Base-by-base conservation (phyloP, 176 grass and related monocot genomes). In the Triticum dicoccoides region DNA sequence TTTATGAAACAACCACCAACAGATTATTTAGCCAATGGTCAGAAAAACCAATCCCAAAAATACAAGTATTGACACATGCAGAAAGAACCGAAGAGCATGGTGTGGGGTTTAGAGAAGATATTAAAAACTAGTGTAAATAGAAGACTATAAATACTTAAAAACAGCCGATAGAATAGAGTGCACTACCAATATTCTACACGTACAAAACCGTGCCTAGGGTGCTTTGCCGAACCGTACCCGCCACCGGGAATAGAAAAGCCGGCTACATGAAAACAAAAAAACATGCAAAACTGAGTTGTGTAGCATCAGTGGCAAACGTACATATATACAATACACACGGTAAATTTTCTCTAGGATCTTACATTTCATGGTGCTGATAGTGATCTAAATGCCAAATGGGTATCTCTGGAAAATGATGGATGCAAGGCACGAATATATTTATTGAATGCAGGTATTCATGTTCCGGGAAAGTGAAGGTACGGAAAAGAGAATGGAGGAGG, bases 401-500 rank as follows among this genome's bases (percentile, higher is more conserved):
- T 12, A 9, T 58, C 39, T 66, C 69, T 25, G 3, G 61, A 42
- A 62, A 24, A 67, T 3, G 78, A 12, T 47, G 33, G 34, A 61
- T 71, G 62, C 42, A 42, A 75, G 25, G 72, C 41, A 49, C 49
- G 45, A 4, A 27, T 58, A 80, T 30, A 17, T 34, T 47, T 20
- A 67, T 65, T 24, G 30, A 38, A 33, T 78, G 39, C 30, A 78
- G 64, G 76, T 34, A 80, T 69, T 58, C 42, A 54, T 78, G 71
- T 58, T 83, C 27, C 17, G 52, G 23, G 39, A 90, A 79, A 7
- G 54, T 20, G 20, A 80, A 34, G 15, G 73, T 66, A 77, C 38
- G 34, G 65, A 32, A 82, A 75, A 21, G 42, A 56, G 66, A 86
- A 69, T 15, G 37, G 79, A 61, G 35, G 80, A 33, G 73, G 79